A percentile compares a stretch with the other conserved stretches of the same genome.
Evolutionary conservation across 2,329 filamentous ascomycete genomes (phyloP).

Genomic region (Lomentospora prolificans): DNA sequence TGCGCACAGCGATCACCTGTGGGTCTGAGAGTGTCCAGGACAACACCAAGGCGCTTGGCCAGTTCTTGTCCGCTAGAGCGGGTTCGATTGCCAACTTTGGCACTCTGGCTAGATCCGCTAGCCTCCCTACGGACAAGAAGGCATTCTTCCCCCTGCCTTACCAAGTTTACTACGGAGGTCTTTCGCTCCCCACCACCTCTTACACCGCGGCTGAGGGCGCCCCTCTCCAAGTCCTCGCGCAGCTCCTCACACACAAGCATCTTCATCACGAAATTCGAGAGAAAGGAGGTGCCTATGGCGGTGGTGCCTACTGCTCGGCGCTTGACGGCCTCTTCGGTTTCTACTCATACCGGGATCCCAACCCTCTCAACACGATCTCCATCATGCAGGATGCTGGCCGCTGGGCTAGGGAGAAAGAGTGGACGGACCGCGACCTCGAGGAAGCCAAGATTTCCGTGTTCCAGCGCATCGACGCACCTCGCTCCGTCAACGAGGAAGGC

Average conservation of each 20-base stretch:
- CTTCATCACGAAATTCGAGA: slow-evolving; percentile 96
- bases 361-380: slow-evolving; percentile 76
- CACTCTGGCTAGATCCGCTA: background rate
- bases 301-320: slow-evolving; percentile 72
- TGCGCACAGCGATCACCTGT: slow-evolving; percentile 81
- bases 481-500: slow-evolving; percentile 78
- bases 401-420: slow-evolving; percentile 73
- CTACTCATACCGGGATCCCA: slow-evolving; percentile 94
- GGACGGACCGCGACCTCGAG: slow-evolving; percentile 78
- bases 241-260: slow-evolving; percentile 91
- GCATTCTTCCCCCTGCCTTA: slow-evolving; percentile 92
- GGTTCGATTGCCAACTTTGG: background rate
- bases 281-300: slow-evolving; percentile 93
- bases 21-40: slow-evolving; percentile 58
- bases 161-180: slow-evolving; percentile 89
- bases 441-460: slow-evolving; percentile 95
- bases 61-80: slow-evolving; percentile 47
- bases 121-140: slow-evolving; percentile 42
- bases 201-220: slow-evolving; percentile 70
- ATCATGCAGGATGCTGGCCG: slow-evolving; percentile 76
- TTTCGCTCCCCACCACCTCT: slow-evolving; percentile 72
- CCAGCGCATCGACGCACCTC: slow-evolving; percentile 81
- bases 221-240: slow-evolving; percentile 76
- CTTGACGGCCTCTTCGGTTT: slow-evolving; percentile 84
- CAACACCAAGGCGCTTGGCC: slow-evolving; percentile 62